Conservation (phyloP, 1,139 yeast genomes). For the Suhomyces bokatorum region DNA sequence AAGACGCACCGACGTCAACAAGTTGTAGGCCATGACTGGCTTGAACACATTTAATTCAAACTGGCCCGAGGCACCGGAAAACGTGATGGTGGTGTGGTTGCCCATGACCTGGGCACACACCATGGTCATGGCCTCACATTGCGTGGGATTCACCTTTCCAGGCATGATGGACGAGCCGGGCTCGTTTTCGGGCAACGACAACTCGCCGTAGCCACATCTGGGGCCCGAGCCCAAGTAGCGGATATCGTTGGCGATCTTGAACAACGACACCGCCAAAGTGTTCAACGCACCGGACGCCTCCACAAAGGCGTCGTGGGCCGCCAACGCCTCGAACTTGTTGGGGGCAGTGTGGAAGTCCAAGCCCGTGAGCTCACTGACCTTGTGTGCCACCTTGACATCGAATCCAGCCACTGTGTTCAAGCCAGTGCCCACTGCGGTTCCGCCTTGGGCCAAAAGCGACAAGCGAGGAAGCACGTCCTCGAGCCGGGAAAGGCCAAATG, state of each 20-base stretch:
- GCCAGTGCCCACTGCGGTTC: constrained; percentile 99
- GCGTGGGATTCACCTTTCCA: constrained; percentile 98
- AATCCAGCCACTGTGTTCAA: constrained; percentile 90
- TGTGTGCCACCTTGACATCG: constrained; percentile 77
- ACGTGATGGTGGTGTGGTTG: constrained; percentile 91
- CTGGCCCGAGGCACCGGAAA: constrained; percentile 98
- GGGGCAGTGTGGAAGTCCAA: constrained; percentile 91
- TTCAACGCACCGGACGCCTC: constrained; percentile 97
- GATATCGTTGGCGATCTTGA: constrained; percentile 96
- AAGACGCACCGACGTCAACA: constrained; percentile 82
- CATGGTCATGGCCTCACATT: constrained; percentile 98
- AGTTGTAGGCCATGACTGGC: constrained; percentile 91
- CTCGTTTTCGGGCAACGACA: constrained; percentile 93
- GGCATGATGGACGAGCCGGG: constrained; percentile 99
- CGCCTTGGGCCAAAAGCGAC: constrained; percentile 92
- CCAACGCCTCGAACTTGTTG: constrained; percentile 97
- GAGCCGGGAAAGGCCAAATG: constrained; percentile 86
- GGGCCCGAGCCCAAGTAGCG: constrained; percentile 99
- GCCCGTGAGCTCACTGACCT: constrained; percentile 82
- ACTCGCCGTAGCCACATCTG: constrained; percentile 98
- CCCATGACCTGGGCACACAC: constrained; percentile 97
- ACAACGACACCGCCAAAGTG: constrained; percentile 89
- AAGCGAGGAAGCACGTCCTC: constrained; percentile 75
- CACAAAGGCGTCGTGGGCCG: constrained; percentile 97
- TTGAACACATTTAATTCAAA: constrained; percentile 97